Evolutionary conservation across 1,139 yeast species (phyloP), one percentile per base, ranked within the genome.

Genomic region (Geotrichum klebahnii): DNA sequence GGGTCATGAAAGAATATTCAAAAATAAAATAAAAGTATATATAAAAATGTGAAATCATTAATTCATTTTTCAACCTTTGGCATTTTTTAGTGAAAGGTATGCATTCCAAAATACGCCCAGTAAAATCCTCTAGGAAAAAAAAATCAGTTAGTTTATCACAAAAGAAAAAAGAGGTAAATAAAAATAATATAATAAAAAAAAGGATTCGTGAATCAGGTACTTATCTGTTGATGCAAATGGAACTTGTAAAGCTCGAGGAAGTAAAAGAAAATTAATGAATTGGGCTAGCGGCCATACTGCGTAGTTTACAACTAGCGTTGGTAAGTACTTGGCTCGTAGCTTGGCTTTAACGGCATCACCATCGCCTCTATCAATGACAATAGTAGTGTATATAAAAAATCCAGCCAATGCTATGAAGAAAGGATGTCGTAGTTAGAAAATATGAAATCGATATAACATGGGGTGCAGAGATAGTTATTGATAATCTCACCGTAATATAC

Each of bases 231-330:
- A 84, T 52, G 95, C 83, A 64, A 92, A 90, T 0, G 97, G 97
- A 3, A 90, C 95, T 66, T 92, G 97, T 58, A 81, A 77, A 55
- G 78, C 77, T 50, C 81, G 73, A 0, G 97, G 97, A 63, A 92
- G 79, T 8, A 87, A 63, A 55, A 88, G 72, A 61, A 92, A 92
- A 67, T 92, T 92, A 59, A 90, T 73, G 60, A 92, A 86, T 66
- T 92, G 97, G 5, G 92, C 95, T 1, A 90, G 80, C 46, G 96
- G 95, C 98, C 98, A 92, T n/a, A 92, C 81, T 52, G 85, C 74
- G 65, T 83, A 86, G 65, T 89, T 90, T 51, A 83, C 80, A 37
- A 84, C 80, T 52, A 90, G 69, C 0, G 97, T 92, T 37, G 82
- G 80, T 32, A 90, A 67, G 64, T 88, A 90, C 3, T 84, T 73